Evolutionary conservation across 2,329 filamentous ascomycete species (phyloP), one percentile per base, ranked within the genome.

Genomic region (Aspergillus costaricaensis): DNA sequence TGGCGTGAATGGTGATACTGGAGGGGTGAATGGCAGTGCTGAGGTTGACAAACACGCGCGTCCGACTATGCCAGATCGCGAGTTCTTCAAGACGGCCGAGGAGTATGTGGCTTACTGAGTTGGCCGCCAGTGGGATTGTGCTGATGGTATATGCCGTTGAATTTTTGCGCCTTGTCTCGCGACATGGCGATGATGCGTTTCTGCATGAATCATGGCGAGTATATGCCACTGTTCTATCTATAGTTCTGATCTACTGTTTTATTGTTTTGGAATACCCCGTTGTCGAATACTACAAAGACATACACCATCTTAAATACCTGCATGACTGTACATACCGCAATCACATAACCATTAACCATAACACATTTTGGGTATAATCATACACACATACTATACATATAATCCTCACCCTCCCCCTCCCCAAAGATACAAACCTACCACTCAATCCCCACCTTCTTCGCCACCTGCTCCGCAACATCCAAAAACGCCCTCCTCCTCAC

Each of bases 401-500:
- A 57, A 41, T 39, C 27, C 27, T 10, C 43, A 25, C 23, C 23
- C 17, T 43, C 10, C 23, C 7, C 23, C 32, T 27, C 25, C 25
- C 25, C 10, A 25, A 12, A 15, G 2, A 10, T 4, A 8, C n/a
- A 59, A 49, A 74, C n/a, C 27, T 64, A 70, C 77, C 77, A 80
- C 50, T 74, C 66, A 54, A 83, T 56, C 4, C 77, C 80, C 57
- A 82, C 73, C 62, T 77, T 79, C 43, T 57, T 69, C 6, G 76
- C 80, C 9, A 86, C 76, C 60, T 80, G 75, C 55, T 83, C 79
- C 1, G 91, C 91, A 72, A 96, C 88, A 17, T 82, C 79, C 59
- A 88, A 77, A 73, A 97, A 99, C 0, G 88, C 86, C 56, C 82
- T 79, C 0, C 91, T 89, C 67, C 44, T 49, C 14, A 49, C 25